Conservation (phyloP, 257 asterid species). For the Gentiana dahurica region DNA sequence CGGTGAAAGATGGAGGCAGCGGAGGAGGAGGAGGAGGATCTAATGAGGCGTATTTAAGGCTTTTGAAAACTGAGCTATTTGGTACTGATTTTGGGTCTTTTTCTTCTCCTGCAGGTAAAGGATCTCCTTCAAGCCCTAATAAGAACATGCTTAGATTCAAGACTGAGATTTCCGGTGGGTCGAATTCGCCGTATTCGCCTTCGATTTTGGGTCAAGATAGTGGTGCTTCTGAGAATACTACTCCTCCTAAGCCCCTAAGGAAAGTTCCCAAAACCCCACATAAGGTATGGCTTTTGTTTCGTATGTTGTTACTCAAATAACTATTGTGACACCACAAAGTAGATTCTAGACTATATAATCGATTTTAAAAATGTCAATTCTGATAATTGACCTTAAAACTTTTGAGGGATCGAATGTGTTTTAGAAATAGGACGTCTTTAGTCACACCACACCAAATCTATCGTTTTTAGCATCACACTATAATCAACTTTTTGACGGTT, state of each 20-base stretch:
- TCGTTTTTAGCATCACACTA: no score
- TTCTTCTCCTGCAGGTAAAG: constrained; percentile 79
- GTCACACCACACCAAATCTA: no score
- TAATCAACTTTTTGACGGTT: no score
- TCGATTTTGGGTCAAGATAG: constrained; percentile 60
- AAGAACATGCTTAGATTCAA: constrained; percentile 87
- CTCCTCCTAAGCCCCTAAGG: constrained; percentile 92
- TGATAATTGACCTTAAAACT: no score
- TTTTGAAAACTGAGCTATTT: constrained; percentile 76
- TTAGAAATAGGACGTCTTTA: no score
- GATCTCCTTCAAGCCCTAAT: constrained; percentile 76
- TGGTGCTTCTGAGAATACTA: constrained; percentile 46
- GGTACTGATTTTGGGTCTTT: constrained; percentile 77
- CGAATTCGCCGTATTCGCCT: constrained; percentile 78
- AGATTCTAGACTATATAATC: no score
- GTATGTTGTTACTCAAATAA: background rate
- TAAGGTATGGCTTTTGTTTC: constrained; percentile 39
- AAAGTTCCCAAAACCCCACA: constrained; percentile 96
- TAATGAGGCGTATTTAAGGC: constrained; percentile 70
- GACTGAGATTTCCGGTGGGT: constrained; percentile 77
- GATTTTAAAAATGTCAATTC: no score
- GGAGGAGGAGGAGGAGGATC: constrained; percentile 34
- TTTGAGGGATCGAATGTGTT: no score
- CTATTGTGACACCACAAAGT: no score
- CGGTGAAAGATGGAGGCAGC: constrained; percentile 75